Base-by-base conservation (phyloP, 495 filamentous ascomycete species). In the Cairneyella variabilis region DNA sequence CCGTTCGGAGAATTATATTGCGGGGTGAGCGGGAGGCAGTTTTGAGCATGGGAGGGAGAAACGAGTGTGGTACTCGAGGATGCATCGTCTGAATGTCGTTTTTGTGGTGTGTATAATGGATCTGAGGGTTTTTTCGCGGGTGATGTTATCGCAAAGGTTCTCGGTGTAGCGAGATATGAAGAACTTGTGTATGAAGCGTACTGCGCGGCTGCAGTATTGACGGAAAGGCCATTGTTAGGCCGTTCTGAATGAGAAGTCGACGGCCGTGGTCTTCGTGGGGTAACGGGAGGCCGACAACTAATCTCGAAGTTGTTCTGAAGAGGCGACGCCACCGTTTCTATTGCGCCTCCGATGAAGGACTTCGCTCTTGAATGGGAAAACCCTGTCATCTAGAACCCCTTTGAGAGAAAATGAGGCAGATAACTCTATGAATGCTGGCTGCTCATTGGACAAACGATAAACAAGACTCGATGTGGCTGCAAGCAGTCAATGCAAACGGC, bases 261-360 rank as follows among this genome's bases (percentile, higher is more conserved):
- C 22, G 52, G 52, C 9, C 44, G 42, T 9, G 27, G 21, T 23
- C 54, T 47, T 20, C 48, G 49, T 17, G 64, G 59, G 4, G 48
- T 58, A 23, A 54, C 46, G 2, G 64, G 64, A 17, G 65, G 64
- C 7, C 60, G 62, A 52, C 65, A 67, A 51, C 53, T 65, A 14
- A 65, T 34, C 3, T 54, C 54, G 11, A 57, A 32, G 48, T 36
- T 55, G 14, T 52, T 57, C 45, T 52, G 54, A 12, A 63, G 44
- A 14, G 66, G 64, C 8, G 66, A 66, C 12, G 65, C 58, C n/a
- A 56, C 65, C 5, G 66, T 66, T 10, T 61, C 62, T 45, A 68
- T 66, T 45, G 64, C 61, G 22, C 49, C 59, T 42, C 56, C 57
- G 21, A 58, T 51, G 30, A 58, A 59, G n/a, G 23, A 43, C 22